Conservation (phyloP, 1,139 yeast genomes). For the Geotrichum klebahnii region DNA sequence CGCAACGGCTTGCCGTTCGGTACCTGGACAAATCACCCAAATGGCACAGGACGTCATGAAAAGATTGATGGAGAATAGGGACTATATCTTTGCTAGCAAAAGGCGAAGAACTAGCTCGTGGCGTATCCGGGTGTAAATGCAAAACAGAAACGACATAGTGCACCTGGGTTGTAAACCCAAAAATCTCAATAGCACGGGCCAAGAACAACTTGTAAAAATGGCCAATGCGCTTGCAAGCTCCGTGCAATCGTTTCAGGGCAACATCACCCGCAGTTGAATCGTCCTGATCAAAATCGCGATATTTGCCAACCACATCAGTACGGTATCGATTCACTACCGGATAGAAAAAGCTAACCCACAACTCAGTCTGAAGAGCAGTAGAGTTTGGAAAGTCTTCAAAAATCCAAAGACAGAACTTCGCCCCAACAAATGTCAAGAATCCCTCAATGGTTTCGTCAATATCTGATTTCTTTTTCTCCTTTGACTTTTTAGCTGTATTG, state of each 20-base stretch:
- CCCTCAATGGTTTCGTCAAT: conserved; percentile 23
- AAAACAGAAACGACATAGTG: conserved; percentile 14
- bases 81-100: not conserved
- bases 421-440: conserved; percentile 20
- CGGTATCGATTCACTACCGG: conserved; percentile 21
- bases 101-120: not conserved
- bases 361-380: conserved; percentile 12
- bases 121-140: conserved; percentile 1
- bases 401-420: conserved; percentile 21
- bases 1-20: conserved; percentile 8
- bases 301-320: conserved; percentile 8
- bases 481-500: not conserved
- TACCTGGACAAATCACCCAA: conserved; percentile 29
- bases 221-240: conserved; percentile 23
- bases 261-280: conserved; percentile 11
- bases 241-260: conserved; percentile 20
- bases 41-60: conserved; percentile 19
- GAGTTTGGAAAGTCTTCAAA: conserved; percentile 19
- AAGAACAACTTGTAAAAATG: conserved; percentile 24
- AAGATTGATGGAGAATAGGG: conserved; percentile 7
- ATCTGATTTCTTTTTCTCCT: conserved; percentile 2
- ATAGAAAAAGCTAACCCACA: conserved; percentile 21
- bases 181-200: conserved; percentile 22
- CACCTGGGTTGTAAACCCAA: conserved; percentile 20
- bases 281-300: not conserved